Evolutionary conservation across 148 eudicot genomes (phyloP), one percentile per base, ranked within the genome.

Genomic region (Suaeda aralocaspica): DNA sequence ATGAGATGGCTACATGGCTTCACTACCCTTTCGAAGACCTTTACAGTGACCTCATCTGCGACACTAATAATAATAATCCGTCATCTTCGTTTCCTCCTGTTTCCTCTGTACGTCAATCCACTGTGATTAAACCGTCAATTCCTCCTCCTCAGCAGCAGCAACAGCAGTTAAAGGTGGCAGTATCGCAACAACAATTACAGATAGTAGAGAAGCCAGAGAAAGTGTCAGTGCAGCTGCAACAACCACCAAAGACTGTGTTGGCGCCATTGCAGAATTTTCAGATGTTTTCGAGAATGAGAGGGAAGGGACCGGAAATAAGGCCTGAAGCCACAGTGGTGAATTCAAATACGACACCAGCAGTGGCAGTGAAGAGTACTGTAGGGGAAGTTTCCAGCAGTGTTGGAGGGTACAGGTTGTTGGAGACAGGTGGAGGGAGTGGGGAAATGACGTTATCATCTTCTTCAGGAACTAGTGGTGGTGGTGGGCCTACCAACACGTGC

Each of bases 1-100:
- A 86, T 22, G 96, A 88, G 75, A 84, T 86, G 92, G 81, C 84
- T 13, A 71, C 90, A 0, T 90, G 96, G 96, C 81, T 90, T 33
- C 90, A 90, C 39, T 84, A 71, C 65, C 90, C 92, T 0, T 41
- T 77, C 7, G 91, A 88, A 3, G 81, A 88, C 52, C 65, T 88
- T 48, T 85, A 87, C 59, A 41, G 79, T 29, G 89, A 86, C 69
- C 68, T 86, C 29, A 72, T 85, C 28, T 72, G 68, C 30, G 73
- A n/a, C n/a, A n/a, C n/a, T n/a, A n/a, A 81, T 14, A 53, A 14
- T 5, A 42, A 14, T 42, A 11, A 63, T 6, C 74, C 79, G 15
- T 3, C 61, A n/a, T 66, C 50, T 29, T 72, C 67, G 3, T 82
- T 1, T 50, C 67, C 56, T 13, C 74, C 33, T 26, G 74, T 66